Percentiles rank a stretch among this genome's conserved stretches.
phyloP scores from a whole-genome alignment of 352 stramenopile genomes.

The Pythium monospermum region DNA sequence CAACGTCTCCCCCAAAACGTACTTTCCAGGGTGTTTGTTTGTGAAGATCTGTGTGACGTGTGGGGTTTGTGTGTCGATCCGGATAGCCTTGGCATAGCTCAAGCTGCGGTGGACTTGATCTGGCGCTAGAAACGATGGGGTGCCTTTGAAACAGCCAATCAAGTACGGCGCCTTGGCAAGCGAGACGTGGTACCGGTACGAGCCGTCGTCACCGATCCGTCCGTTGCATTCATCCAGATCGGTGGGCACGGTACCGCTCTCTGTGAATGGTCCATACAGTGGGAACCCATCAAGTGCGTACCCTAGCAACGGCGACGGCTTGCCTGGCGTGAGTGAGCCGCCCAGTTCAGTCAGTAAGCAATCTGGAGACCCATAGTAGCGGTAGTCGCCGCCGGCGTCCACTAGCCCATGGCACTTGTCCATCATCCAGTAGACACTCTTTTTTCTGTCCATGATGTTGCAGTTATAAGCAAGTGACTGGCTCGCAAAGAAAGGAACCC shows the following conservation, averaged over 20 bases:
- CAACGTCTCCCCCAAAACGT: conserved; percentile 54
- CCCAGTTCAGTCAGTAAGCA: conserved; percentile 53
- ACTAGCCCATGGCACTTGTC: conserved; percentile 74
- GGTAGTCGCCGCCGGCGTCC: conserved; percentile 56
- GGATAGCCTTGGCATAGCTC: conserved; percentile 44
- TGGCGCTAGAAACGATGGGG: conserved; percentile 1
- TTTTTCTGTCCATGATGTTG: conserved; percentile 36
- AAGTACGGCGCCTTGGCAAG: conserved; percentile 38
- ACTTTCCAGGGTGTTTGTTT: conserved; percentile 50
- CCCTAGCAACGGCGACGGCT: conserved; percentile 53
- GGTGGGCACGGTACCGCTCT: conserved; percentile 35
- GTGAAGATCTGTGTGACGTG: conserved; percentile 45
- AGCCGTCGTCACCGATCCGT: conserved; percentile 49
- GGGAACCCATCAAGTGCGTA: conserved; percentile 77
- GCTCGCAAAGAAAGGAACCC: conserved; percentile 56
- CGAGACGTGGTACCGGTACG: conserved; percentile 68
- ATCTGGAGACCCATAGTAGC: conserved; percentile 65
- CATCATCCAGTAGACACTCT: conserved; percentile 34
- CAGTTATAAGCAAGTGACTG: conserved; percentile 37
- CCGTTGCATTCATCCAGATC: conserved; percentile 72
- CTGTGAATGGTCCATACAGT: conserved; percentile 54
- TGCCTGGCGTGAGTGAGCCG: conserved; percentile 8
- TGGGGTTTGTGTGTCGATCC: conserved; percentile 42
- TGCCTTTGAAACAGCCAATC: conserved; percentile 58
- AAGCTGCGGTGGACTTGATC: conserved; percentile 44